Evolutionary conservation across 2,329 filamentous ascomycete genomes (phyloP), one percentile per base, ranked within the genome.

Genomic region (Myriosclerotinia curreyana): DNA sequence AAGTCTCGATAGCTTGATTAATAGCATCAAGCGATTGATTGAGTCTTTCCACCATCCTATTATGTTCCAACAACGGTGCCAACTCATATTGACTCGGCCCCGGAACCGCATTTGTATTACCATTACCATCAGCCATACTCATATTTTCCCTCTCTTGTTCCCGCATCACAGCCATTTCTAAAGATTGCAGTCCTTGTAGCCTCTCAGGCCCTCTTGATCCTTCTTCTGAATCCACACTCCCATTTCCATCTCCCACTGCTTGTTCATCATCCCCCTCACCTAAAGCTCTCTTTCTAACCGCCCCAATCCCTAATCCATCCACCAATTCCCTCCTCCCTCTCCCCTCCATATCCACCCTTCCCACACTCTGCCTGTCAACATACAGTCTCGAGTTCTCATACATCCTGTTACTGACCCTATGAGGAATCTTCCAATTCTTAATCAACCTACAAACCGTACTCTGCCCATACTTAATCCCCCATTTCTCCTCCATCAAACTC

Each of bases 231-330:
- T 58, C 8, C 51, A 44, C 25, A 64, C 54, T 12, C 66, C 14
- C 40, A 63, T 64, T n/a, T 66, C 51, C 50, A 52, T 66, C 60
- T 64, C 61, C 36, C 58, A 62, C 5, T 17, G 11, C 6, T 56
- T 34, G 28, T 22, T 34, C 20, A 36, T 11, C 28, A 62, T 31
- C 64, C 51, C 59, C 55, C 66, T 68, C 44, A 50, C 42, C 52
- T 49, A 25, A 65, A 44, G 1, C 61, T 59, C 48, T 51, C 60
- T 36, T 59, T 28, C 38, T 54, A 48, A n/a, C 31, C 22, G 22
- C 67, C 3, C 6, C 34, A 63, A 53, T 64, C 50, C 17, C 38
- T 17, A 11, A 68, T 42, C 5, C 46, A 48, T 58, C 54, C 54
- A 58, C 54, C n/a, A 31, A 14, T 34, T 58, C 54, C 2, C 40